These are phyloP conservation scores for Mycena latifolia DNA, from an alignment of 768 basidiomycete species.

Conservation along the genomic window DNA sequence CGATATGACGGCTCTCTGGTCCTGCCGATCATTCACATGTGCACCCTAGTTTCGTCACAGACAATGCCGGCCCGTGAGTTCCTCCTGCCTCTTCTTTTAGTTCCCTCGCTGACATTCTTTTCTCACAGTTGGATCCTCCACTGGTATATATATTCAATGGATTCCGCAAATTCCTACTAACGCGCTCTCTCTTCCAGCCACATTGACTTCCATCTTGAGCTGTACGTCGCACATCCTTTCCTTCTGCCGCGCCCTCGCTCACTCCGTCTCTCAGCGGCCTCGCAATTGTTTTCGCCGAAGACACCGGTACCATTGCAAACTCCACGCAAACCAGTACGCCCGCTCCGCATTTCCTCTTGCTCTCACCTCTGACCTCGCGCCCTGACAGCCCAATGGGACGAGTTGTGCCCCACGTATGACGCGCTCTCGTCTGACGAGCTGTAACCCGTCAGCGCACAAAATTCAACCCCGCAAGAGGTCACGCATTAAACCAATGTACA, in stretches of 20 bases:
- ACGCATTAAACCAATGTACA: too few relatives aligned
- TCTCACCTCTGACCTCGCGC: background rate
- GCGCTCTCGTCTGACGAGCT: slow-evolving; percentile 6
- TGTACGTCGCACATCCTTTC: slow-evolving; percentile 43
- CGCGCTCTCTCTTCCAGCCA: slow-evolving; percentile 39
- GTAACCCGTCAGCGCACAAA: too few relatives aligned
- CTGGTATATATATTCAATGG: slow-evolving; percentile 35
- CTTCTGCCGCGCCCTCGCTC: too few relatives aligned
- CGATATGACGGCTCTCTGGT: too few relatives aligned
- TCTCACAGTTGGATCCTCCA: slow-evolving; percentile 48
- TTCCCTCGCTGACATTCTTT: too few relatives aligned
- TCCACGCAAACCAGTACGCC: slow-evolving; percentile 8
- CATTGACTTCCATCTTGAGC: slow-evolving; percentile 53
- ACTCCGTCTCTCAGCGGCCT: too few relatives aligned
- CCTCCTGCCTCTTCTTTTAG: background rate
- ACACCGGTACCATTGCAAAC: slow-evolving; percentile 15
- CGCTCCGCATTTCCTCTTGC: background rate
- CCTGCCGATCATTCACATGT: too few relatives aligned
- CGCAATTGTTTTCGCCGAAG: slow-evolving; percentile 28
- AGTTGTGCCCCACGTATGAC: slow-evolving; percentile 45
- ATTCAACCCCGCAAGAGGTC: too few relatives aligned
- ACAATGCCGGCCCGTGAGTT: slow-evolving; percentile 49
- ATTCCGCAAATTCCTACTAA: background rate
- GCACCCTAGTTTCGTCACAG: slow-evolving; percentile 42
- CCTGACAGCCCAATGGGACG: slow-evolving; percentile 39